Percentiles rank a stretch among this genome's conserved stretches.
phyloP scores from a whole-genome alignment of 495 filamentous ascomycete genomes.

The Penicillium manginii region DNA sequence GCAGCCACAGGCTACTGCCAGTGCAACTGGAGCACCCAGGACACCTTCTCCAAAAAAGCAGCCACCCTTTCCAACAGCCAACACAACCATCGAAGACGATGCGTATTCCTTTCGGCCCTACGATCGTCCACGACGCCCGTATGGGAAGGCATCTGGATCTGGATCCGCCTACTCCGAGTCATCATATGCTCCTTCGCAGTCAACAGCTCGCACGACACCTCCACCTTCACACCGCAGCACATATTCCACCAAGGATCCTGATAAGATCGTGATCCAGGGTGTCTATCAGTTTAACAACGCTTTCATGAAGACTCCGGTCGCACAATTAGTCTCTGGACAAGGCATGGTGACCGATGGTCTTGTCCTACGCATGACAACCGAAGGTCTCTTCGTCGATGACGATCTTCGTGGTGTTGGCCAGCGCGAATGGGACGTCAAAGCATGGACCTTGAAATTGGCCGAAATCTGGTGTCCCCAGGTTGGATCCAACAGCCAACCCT shows the following conservation, averaged over 20 bases:
- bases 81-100: conserved; percentile 68
- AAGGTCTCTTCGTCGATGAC: conserved; percentile 96
- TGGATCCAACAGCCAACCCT: conserved; percentile 21
- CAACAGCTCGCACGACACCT: conserved; percentile 83
- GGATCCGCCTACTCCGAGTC: conserved; percentile 75
- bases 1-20: conserved; percentile 30
- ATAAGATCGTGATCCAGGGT: conserved; percentile 91
- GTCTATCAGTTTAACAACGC: conserved; percentile 89
- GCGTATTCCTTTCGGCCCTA: conserved; percentile 82
- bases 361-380: conserved; percentile 80
- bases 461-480: conserved; percentile 82
- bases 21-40: conserved; percentile 37
- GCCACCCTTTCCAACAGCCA: conserved; percentile 62
- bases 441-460: conserved; percentile 90
- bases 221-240: conserved; percentile 74
- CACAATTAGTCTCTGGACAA: conserved; percentile 76
- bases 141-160: conserved; percentile 52
- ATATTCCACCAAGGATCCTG: conserved; percentile 85
- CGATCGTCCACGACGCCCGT: conserved; percentile 66
- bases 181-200: conserved; percentile 79
- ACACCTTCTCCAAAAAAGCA: conserved; percentile 55
- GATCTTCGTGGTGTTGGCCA: conserved; percentile 84
- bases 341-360: conserved; percentile 83
- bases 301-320: conserved; percentile 77
- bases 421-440: conserved; percentile 97